Evolutionary conservation across 768 basidiomycete species (phyloP).

Genomic region (Tulasnella sp.): DNA sequence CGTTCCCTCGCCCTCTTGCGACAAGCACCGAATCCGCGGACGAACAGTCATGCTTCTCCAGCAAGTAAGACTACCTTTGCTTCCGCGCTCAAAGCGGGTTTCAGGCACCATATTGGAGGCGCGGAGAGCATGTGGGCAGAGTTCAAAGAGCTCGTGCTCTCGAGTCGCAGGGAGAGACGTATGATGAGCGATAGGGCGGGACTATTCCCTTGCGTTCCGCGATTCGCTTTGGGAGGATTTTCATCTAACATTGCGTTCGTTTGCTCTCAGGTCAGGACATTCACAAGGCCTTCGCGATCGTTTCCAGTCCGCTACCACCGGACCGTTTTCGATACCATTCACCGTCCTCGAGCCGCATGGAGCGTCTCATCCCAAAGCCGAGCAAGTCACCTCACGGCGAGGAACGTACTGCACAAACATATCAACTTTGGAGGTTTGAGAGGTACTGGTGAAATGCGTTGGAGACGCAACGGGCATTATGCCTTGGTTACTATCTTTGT

Average conservation of each 20-base stretch:
- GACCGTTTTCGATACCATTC: conserved; percentile 81
- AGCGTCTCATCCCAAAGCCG: conserved; percentile 28
- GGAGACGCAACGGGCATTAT: conserved; percentile 37
- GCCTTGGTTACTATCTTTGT: conserved; percentile 20
- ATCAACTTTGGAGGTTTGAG: neutral
- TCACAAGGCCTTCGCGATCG: conserved; percentile 93
- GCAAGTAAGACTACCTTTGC: neutral
- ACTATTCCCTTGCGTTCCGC: conserved; percentile 65
- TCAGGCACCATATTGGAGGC: neutral
- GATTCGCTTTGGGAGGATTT: too few relatives aligned
- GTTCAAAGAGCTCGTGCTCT: conserved; percentile 15
- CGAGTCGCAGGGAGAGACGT: conserved; percentile 11
- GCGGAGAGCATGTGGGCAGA: conserved; percentile 9
- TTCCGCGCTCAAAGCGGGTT: conserved; percentile 10
- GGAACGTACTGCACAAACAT: conserved; percentile 19
- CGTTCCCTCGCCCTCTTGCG: neutral
- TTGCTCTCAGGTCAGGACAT: conserved; percentile 71
- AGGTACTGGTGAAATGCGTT: conserved; percentile 20
- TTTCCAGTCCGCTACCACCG: conserved; percentile 70
- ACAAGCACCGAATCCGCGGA: neutral
- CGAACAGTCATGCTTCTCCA: neutral
- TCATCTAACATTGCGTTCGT: too few relatives aligned
- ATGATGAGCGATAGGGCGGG: conserved; percentile 79
- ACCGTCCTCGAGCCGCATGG: conserved; percentile 71
- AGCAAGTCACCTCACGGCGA: conserved; percentile 26